These are phyloP conservation scores for Aspergillus steynii DNA, from an alignment of 495 filamentous ascomycete species.

Conservation along the genomic window DNA sequence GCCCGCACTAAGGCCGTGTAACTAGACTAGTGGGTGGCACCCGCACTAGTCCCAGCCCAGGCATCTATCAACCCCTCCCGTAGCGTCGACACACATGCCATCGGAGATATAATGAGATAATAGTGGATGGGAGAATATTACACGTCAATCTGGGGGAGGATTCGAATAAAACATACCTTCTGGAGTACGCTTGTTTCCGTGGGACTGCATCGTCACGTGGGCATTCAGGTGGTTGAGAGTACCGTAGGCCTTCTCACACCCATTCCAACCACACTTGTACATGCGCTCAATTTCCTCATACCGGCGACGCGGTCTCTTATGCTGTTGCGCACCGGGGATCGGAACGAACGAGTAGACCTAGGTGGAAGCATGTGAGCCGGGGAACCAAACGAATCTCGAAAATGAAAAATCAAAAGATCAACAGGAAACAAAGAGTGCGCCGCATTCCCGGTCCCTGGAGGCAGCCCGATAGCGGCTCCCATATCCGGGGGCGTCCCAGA, in stretches of 20 bases:
- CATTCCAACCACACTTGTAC: conserved; percentile 99
- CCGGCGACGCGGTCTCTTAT: conserved; percentile 90
- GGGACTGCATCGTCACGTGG: conserved; percentile 97
- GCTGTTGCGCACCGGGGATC: conserved; percentile 94
- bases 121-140: conserved; percentile 2
- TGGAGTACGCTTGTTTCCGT: conserved; percentile 87
- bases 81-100: conserved; percentile 4
- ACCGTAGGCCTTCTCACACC: conserved; percentile 97
- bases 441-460: conserved; percentile 33
- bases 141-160: conserved; percentile 14
- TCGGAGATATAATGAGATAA: conserved; percentile 6
- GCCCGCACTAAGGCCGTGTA: conserved; percentile 46
- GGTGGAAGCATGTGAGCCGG: conserved; percentile 25
- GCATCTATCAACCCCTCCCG: conserved; percentile 35
- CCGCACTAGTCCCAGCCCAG: conserved; percentile 40
- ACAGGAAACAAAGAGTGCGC: conserved; percentile 25
- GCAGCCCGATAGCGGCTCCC: conserved; percentile 19
- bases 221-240: conserved; percentile 96
- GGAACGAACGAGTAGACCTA: conserved; percentile 98
- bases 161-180: conserved; percentile 69
- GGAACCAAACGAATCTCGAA: conserved; percentile 2
- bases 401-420: conserved; percentile 9
- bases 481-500: conserved; percentile 30
- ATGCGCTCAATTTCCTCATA: conserved; percentile 99
- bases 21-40: conserved; percentile 47